Conservation (phyloP, 2,329 filamentous ascomycete genomes). For the Lachnellula suecica region DNA sequence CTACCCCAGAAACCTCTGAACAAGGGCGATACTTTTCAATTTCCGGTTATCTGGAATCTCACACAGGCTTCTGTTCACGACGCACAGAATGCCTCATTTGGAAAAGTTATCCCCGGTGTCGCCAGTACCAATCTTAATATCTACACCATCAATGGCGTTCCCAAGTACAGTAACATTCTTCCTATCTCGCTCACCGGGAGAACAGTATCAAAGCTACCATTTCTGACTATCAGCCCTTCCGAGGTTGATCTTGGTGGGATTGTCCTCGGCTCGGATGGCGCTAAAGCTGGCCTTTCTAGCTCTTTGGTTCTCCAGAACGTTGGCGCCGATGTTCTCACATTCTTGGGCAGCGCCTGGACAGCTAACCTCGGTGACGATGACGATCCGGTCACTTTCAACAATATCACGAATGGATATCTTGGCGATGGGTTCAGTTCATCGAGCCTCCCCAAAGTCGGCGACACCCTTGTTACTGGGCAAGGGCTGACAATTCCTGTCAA, state of each 20-base stretch:
- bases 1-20: conserved; percentile 37
- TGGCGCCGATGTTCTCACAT: conserved; percentile 36
- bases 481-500: conserved; percentile 33
- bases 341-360: conserved; percentile 37
- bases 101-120: conserved; percentile 35
- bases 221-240: conserved; percentile 36
- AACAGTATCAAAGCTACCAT: conserved; percentile 37
- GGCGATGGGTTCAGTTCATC: conserved; percentile 34
- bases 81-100: conserved; percentile 26
- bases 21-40: conserved; percentile 38
- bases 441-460: conserved; percentile 32
- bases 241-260: conserved; percentile 41
- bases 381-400: conserved; percentile 24
- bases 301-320: conserved; percentile 38
- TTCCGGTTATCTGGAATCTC: conserved; percentile 41
- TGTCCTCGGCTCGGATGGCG: conserved; percentile 34
- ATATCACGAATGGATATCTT: conserved; percentile 33
- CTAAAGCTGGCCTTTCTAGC: conserved; percentile 28
- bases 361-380: conserved; percentile 19
- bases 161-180: conserved; percentile 37
- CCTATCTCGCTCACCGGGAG: conserved; percentile 39
- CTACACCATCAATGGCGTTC: conserved; percentile 37
- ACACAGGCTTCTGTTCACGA: conserved; percentile 26
- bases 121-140: conserved; percentile 38
- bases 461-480: conserved; percentile 31